These are phyloP conservation scores for Trichoderma orchidacearum DNA, from an alignment of 495 filamentous ascomycete genomes.

Conservation along the genomic window DNA sequence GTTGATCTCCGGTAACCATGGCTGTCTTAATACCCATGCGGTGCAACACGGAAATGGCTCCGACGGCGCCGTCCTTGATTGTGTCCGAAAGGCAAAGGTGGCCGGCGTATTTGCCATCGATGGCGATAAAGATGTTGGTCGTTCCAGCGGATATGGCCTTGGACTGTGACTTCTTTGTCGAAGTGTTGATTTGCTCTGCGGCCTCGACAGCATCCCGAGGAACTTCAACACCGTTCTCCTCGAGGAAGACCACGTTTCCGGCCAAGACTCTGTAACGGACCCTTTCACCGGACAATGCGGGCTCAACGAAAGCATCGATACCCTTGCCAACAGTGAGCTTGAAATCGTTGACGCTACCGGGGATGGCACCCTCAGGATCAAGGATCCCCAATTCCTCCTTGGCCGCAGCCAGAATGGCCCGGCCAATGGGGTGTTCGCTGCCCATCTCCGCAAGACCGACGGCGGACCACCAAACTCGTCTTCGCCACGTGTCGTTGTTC, in stretches of 20 bases:
- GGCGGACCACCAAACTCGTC: conserved; percentile 82
- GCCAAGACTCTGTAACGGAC: conserved; percentile 65
- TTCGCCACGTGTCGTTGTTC: conserved; percentile 52
- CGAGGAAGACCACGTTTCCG: conserved; percentile 68
- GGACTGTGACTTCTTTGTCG: conserved; percentile 13
- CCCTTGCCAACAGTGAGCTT: conserved; percentile 73
- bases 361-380: conserved; percentile 55
- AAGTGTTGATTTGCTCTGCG: conserved; percentile 39
- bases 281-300: conserved; percentile 48
- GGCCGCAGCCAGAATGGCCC: conserved; percentile 62
- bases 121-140: conserved; percentile 83
- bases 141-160: conserved; percentile 42
- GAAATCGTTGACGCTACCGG: conserved; percentile 77
- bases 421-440: conserved; percentile 90
- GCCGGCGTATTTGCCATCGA: conserved; percentile 68
- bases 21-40: conserved; percentile 74
- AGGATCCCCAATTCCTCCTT: conserved; percentile 57
- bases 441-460: conserved; percentile 87
- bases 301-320: conserved; percentile 70
- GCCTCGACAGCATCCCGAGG: conserved; percentile 44
- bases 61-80: conserved; percentile 76
- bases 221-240: conserved; percentile 50
- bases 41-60: conserved; percentile 69
- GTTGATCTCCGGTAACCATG: conserved; percentile 89
- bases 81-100: conserved; percentile 75